Conservation (phyloP, 176 grass and related monocot species). For the Carex cristatella region DNA sequence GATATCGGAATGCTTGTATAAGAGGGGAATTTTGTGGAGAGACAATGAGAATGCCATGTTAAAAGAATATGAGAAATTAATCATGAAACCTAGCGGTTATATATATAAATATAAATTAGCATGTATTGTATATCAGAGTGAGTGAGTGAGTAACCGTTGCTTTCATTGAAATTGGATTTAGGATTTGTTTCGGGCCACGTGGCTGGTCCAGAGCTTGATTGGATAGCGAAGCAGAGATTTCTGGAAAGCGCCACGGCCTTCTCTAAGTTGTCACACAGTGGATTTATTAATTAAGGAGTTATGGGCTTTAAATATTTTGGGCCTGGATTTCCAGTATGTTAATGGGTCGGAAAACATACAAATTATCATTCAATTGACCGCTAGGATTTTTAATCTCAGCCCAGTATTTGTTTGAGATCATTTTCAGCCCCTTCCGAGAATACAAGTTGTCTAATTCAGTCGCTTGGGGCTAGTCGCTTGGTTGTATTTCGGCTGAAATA, state of each 20-base stretch:
- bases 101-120: background rate
- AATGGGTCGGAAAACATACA: background rate
- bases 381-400: background rate
- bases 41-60: conserved; percentile 13
- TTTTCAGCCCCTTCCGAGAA: background rate
- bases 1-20: background rate
- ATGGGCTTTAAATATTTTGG: too few species aligned
- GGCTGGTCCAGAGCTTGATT: background rate
- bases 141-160: background rate
- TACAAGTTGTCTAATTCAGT: too few species aligned
- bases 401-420: background rate
- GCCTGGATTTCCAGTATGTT: background rate
- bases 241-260: background rate
- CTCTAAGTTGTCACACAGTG: background rate
- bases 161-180: background rate
- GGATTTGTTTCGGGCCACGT: background rate
- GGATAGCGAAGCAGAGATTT: background rate
- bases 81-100: background rate
- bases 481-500: too few species aligned
- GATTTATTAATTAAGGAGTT: background rate
- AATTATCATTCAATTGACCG: background rate
- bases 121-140: background rate
- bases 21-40: background rate
- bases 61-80: background rate
- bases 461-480: background rate